These are phyloP conservation scores for Cadophora sp. DNA, from an alignment of 2,329 filamentous ascomycete species.

Conservation along the genomic window DNA sequence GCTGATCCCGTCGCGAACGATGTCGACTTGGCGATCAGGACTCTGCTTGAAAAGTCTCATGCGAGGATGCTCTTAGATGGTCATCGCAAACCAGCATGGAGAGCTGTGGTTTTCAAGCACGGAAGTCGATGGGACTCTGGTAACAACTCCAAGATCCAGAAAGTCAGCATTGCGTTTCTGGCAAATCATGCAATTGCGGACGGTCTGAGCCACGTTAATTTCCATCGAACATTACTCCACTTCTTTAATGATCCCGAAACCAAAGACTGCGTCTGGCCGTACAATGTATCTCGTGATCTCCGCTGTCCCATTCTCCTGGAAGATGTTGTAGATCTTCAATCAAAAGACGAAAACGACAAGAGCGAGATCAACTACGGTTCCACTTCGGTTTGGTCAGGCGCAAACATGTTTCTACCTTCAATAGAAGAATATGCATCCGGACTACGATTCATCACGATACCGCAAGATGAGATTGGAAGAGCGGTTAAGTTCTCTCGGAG, in stretches of 20 bases:
- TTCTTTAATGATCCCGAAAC: constrained; percentile 6
- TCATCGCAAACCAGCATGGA: constrained; percentile 12
- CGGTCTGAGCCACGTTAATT: constrained; percentile 4
- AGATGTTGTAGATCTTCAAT: constrained; percentile 1
- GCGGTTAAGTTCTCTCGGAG: neutral
- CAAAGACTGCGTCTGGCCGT: constrained; percentile 10
- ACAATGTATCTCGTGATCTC: neutral
- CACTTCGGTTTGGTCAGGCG: constrained; percentile 2
- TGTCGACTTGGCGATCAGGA: neutral
- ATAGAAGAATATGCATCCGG: constrained; percentile 6
- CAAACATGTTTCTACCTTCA: neutral
- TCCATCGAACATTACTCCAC: constrained; percentile 9
- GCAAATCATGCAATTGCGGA: constrained; percentile 11
- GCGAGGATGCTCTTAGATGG: constrained; percentile 7
- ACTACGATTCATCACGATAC: constrained; percentile 7
- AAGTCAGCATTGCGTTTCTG: constrained; percentile 9
- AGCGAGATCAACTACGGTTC: constrained; percentile 1
- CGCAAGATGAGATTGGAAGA: neutral
- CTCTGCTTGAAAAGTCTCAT: constrained; percentile 2
- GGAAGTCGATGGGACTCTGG: constrained; percentile 9
- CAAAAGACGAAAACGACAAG: constrained; percentile 3
- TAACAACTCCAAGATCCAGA: neutral
- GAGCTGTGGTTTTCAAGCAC: constrained; percentile 10
- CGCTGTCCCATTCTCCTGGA: constrained; percentile 1
- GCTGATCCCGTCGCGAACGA: neutral